phyloP scores from a whole-genome alignment of 129 eudicot species.

The Oenanthe sinensis region DNA sequence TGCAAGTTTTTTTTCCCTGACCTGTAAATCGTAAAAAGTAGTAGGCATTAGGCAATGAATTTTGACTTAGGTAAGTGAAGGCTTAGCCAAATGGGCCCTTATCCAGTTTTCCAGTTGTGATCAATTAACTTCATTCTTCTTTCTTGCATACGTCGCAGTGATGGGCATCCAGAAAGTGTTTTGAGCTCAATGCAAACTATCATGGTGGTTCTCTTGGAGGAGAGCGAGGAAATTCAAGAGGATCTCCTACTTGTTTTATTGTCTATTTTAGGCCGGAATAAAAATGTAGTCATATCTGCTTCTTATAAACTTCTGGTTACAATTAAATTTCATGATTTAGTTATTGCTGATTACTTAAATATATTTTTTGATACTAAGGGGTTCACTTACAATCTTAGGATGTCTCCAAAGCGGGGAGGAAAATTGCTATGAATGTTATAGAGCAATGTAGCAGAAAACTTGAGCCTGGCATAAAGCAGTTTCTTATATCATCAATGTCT shows the following conservation, averaged over 20 bases:
- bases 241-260: constrained; percentile 58
- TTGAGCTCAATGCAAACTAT: constrained; percentile 72
- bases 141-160: constrained; percentile 34
- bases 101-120: not conserved
- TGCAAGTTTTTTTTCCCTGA: not conserved
- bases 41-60: not conserved
- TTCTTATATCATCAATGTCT: constrained; percentile 69
- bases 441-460: constrained; percentile 65
- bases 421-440: constrained; percentile 80
- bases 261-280: constrained; percentile 69
- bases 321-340: constrained; percentile 8
- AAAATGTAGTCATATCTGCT: constrained; percentile 33
- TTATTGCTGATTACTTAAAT: not conserved
- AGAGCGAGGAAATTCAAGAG: constrained; percentile 81
- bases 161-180: constrained; percentile 68
- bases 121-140: constrained; percentile 8
- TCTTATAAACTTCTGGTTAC: constrained; percentile 5
- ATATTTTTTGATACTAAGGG: not conserved
- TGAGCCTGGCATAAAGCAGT: constrained; percentile 74
- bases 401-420: constrained; percentile 52
- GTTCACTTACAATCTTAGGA: constrained; percentile 42
- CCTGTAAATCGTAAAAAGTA: not conserved
- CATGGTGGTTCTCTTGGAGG: constrained; percentile 85
- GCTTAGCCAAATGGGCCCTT: not conserved
- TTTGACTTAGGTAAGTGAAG: not conserved